Evolutionary conservation across 371 early-diverging fungal species (phyloP).

Genomic region (Mortierella sp.): DNA sequence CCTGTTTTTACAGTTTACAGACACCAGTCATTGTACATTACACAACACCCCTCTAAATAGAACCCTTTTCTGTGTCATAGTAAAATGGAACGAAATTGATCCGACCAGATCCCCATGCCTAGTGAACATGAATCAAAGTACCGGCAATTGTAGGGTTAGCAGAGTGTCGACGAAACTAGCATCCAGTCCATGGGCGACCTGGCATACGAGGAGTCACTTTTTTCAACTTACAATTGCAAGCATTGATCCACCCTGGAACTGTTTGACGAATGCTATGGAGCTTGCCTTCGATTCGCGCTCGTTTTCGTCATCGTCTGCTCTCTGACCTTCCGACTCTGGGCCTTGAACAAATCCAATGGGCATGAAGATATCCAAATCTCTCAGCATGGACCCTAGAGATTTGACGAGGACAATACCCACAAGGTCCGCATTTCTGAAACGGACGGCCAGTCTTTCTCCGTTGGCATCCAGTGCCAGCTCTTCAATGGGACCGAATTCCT

Average conservation of each 20-base stretch:
- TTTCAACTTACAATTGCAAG: slow-evolving; percentile 26
- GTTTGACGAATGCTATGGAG: slow-evolving; percentile 28
- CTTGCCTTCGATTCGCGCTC: slow-evolving; percentile 25
- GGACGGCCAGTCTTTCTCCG: slow-evolving; percentile 40
- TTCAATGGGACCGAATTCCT: slow-evolving; percentile 40
- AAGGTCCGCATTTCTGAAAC: slow-evolving; percentile 36
- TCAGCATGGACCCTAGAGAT: slow-evolving; percentile 24
- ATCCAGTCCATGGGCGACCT: too few relatives aligned
- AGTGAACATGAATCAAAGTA: slow-evolving; percentile 4
- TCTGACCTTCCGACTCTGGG: slow-evolving; percentile 27
- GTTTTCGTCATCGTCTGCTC: slow-evolving; percentile 11
- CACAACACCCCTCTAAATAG: not conserved
- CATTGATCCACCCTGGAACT: slow-evolving; percentile 21
- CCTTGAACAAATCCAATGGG: slow-evolving; percentile 39
- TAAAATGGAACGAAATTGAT: slow-evolving; percentile 39
- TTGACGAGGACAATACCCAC: slow-evolving; percentile 37
- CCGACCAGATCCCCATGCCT: slow-evolving; percentile 49
- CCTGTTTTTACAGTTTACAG: too few relatives aligned
- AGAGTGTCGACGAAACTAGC: too few relatives aligned
- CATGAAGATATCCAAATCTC: slow-evolving; percentile 40
- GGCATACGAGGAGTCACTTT: too few relatives aligned
- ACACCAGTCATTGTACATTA: too few relatives aligned
- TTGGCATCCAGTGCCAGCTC: slow-evolving; percentile 33
- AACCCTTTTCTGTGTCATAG: slow-evolving; percentile 1
- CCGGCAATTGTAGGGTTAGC: too few relatives aligned